Evolutionary conservation across 2,329 filamentous ascomycete species (phyloP).

Genomic region (Ceratocystis colombiana): DNA sequence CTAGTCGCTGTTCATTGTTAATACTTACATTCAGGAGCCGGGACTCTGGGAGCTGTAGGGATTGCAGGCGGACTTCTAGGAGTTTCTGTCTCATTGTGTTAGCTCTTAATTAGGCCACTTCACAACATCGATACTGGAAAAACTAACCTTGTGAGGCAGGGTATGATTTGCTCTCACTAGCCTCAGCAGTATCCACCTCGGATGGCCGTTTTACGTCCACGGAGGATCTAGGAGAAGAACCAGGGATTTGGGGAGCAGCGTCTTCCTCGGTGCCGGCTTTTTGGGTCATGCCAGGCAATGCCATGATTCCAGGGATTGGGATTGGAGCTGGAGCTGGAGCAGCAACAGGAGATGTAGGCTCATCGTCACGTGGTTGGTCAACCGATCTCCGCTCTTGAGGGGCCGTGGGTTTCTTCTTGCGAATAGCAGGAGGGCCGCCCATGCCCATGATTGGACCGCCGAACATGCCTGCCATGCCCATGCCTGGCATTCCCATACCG

Average conservation of each 20-base stretch:
- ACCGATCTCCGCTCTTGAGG: slow-evolving; percentile 34
- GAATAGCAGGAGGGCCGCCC: slow-evolving; percentile 39
- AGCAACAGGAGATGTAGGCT: slow-evolving; percentile 35
- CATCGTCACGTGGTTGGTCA: slow-evolving; percentile 39
- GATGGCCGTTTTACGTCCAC: background rate
- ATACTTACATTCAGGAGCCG: slow-evolving; percentile 52
- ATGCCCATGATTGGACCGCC: slow-evolving; percentile 60
- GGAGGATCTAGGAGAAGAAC: slow-evolving; percentile 15
- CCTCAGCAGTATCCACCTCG: slow-evolving; percentile 27
- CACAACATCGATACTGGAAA: background rate
- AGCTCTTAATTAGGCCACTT: background rate
- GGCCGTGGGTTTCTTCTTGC: slow-evolving; percentile 44
- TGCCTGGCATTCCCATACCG: slow-evolving; percentile 91
- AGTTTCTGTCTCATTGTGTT: slow-evolving; percentile 32
- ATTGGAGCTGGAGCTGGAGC: slow-evolving; percentile 36
- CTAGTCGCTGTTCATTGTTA: background rate
- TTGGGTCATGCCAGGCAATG: slow-evolving; percentile 60
- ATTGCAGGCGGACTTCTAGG: slow-evolving; percentile 44
- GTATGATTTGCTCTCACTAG: slow-evolving; percentile 28
- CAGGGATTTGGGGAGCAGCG: slow-evolving; percentile 15
- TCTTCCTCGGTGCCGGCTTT: slow-evolving; percentile 19
- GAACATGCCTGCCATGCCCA: slow-evolving; percentile 95
- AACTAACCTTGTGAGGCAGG: slow-evolving; percentile 17
- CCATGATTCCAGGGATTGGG: slow-evolving; percentile 49
- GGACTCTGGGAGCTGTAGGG: slow-evolving; percentile 47